These are phyloP conservation scores for Chamaecyparis obtusa DNA, from an alignment of 75 land plant species.

Conservation along the genomic window DNA sequence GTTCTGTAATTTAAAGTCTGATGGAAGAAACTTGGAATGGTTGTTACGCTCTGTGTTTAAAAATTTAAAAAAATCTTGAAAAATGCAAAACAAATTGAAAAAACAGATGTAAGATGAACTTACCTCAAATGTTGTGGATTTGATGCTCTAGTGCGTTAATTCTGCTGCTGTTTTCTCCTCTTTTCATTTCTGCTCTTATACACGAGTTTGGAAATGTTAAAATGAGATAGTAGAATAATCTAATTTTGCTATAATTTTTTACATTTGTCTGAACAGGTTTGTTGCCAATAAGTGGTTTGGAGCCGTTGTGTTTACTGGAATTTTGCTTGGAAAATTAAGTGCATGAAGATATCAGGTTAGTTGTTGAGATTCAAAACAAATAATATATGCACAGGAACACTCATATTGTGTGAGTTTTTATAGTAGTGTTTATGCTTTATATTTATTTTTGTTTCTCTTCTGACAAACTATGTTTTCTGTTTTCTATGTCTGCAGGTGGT, in stretches of 20 bases:
- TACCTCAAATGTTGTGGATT: too few species aligned
- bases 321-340: constrained; percentile 56
- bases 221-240: constrained; percentile 1
- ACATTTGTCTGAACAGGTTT: constrained; percentile 47
- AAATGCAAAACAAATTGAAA: too few species aligned
- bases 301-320: constrained; percentile 69
- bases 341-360: constrained; percentile 14
- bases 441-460: not conserved
- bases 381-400: not conserved
- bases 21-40: too few species aligned
- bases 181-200: too few species aligned
- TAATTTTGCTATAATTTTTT: not conserved
- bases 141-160: too few species aligned
- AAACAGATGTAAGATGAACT: too few species aligned
- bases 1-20: too few species aligned
- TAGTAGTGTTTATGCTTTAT: not conserved
- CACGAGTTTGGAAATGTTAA: too few species aligned
- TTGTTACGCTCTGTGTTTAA: too few species aligned
- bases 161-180: too few species aligned
- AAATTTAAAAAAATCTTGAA: too few species aligned
- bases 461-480: not conserved
- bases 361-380: not conserved
- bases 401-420: not conserved
- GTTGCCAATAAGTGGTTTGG: constrained; percentile 96
- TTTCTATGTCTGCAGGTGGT: not conserved